These are phyloP conservation scores for Asterophora parasitica DNA, from an alignment of 768 basidiomycete species.

Conservation along the genomic window DNA sequence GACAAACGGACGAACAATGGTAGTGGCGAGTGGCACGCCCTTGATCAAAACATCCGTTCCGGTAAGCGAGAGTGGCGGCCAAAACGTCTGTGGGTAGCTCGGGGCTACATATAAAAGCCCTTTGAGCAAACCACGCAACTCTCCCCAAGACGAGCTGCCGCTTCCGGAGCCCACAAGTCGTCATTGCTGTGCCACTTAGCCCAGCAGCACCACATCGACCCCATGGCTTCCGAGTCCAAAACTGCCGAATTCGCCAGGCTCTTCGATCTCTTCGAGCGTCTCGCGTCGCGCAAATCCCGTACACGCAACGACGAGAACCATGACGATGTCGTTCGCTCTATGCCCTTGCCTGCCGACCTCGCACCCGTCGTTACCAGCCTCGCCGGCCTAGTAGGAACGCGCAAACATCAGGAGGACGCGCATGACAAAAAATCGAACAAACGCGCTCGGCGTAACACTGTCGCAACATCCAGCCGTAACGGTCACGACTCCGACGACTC, in stretches of 20 bases:
- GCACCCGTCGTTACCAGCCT: slow-evolving; percentile 32
- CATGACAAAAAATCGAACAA: slow-evolving; percentile 1
- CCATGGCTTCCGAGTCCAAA: slow-evolving; percentile 28
- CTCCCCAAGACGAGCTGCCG: background rate
- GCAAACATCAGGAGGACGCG: slow-evolving; percentile 3
- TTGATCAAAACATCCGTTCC: background rate
- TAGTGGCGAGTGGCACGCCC: slow-evolving; percentile 3
- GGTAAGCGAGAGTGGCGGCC: background rate
- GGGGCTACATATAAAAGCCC: slow-evolving; percentile 8
- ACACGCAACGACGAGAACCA: slow-evolving; percentile 24
- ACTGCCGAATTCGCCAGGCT: slow-evolving; percentile 50
- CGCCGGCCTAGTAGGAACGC: slow-evolving; percentile 19
- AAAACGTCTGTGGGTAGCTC: background rate
- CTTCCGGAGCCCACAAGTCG: slow-evolving; percentile 6
- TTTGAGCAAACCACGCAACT: background rate
- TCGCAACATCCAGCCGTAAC: slow-evolving; percentile 14
- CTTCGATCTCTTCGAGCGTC: slow-evolving; percentile 48
- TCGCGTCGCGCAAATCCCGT: slow-evolving; percentile 40
- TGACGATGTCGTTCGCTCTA: slow-evolving; percentile 17
- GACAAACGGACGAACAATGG: slow-evolving; percentile 7
- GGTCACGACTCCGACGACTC: slow-evolving; percentile 15
- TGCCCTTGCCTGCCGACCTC: slow-evolving; percentile 32
- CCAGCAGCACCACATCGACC: slow-evolving; percentile 4
- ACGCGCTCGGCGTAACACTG: slow-evolving; percentile 23
- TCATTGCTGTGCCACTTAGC: slow-evolving; percentile 4